Conservation (phyloP, 192 early-diverging fungal genomes). For the Linnemannia exigua region DNA sequence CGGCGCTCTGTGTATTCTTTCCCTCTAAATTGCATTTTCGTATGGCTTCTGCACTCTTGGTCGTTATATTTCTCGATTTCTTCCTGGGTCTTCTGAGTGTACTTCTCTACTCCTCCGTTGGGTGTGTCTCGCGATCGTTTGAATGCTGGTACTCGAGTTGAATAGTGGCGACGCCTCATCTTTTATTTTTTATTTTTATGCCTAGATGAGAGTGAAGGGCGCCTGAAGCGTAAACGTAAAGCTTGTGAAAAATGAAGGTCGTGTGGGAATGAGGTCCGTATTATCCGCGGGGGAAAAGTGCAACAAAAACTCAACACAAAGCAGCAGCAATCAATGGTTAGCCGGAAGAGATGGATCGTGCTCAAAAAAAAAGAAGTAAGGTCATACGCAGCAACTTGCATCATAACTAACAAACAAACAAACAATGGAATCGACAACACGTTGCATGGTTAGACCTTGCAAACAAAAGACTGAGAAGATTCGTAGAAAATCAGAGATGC, state of each 20-base stretch:
- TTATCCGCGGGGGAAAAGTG: no score
- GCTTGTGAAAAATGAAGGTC: no score
- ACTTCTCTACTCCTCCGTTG: no score
- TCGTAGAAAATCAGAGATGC: not conserved
- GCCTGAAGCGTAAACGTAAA: no score
- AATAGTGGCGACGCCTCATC: no score
- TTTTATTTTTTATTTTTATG: no score
- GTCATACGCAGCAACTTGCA: no score
- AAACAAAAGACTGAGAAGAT: not conserved
- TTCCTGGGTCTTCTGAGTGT: no score
- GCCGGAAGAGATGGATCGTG: constrained; percentile 6
- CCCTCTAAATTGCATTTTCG: not conserved
- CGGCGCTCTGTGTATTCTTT: not conserved
- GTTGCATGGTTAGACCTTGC: not conserved
- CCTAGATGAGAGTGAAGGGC: no score
- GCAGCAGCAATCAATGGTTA: not conserved
- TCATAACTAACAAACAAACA: not conserved
- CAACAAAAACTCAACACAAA: not conserved
- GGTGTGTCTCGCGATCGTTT: not conserved
- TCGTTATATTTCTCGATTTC: not conserved
- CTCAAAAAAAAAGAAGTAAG: not conserved
- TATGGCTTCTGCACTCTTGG: not conserved
- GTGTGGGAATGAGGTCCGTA: no score
- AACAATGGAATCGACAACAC: not conserved
- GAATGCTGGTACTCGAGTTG: not conserved